Evolutionary conservation across 1,284 basidiomycete genomes (phyloP).

Genomic region (Inonotus hispidus): DNA sequence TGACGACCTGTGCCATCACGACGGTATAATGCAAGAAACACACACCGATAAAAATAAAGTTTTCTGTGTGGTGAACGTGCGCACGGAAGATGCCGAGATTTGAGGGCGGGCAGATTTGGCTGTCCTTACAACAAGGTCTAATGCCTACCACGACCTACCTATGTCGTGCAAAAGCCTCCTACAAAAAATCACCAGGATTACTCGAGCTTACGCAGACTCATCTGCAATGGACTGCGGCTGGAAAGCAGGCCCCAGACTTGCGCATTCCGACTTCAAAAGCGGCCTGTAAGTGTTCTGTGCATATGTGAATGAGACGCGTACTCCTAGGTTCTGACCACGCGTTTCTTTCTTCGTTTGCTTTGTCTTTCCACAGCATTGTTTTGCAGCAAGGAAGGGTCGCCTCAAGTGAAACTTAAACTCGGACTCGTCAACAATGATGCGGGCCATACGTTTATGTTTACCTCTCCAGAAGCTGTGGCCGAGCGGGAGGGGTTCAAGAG

Average conservation of each 20-base stretch:
- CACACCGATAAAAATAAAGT: background rate
- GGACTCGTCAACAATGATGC: conserved; percentile 57
- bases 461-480: conserved; percentile 53
- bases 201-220: conserved; percentile 63
- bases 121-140: background rate
- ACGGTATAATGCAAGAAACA: background rate
- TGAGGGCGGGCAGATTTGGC: background rate
- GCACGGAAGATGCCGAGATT: conserved; percentile 9
- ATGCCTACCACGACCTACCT: conserved; percentile 42
- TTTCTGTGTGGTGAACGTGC: background rate
- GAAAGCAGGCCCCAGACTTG: conserved; percentile 53
- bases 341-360: too few relatives aligned
- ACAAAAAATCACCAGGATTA: conserved; percentile 71
- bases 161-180: conserved; percentile 69
- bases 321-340: background rate
- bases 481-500: conserved; percentile 79
- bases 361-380: conserved; percentile 54
- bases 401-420: conserved; percentile 71
- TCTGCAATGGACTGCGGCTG: conserved; percentile 71
- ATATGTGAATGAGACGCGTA: conserved; percentile 8
- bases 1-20: conserved; percentile 34
- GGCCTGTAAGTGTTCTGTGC: conserved; percentile 45
- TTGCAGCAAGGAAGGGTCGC: conserved; percentile 74
- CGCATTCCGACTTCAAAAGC: conserved; percentile 56
- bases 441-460: conserved; percentile 79